Evolutionary conservation across 495 filamentous ascomycete genomes (phyloP).

Genomic region (Tuber melanosporum): DNA sequence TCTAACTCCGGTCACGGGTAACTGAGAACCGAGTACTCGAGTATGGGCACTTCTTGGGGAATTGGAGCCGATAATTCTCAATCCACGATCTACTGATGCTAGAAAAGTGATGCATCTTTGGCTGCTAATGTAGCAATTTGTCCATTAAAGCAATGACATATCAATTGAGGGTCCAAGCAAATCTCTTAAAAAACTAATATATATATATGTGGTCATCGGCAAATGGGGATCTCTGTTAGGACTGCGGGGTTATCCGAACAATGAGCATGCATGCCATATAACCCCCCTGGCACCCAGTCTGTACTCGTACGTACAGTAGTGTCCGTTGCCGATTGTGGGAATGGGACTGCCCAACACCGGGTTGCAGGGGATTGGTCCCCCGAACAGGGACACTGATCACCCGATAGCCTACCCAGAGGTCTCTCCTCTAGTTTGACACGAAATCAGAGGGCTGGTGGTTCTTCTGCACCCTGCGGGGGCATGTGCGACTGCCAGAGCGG

Average conservation of each 20-base stretch:
- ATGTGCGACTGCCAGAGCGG: background rate
- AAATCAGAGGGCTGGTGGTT: background rate
- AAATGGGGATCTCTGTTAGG: background rate
- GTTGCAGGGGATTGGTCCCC: background rate
- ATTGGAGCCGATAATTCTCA: background rate
- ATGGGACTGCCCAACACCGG: background rate
- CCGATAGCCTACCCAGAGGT: background rate
- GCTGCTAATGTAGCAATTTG: background rate
- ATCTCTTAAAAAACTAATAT: background rate
- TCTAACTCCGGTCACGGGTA: background rate
- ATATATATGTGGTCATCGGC: background rate
- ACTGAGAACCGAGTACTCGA: background rate
- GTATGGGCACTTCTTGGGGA: background rate
- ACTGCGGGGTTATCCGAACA: constrained; percentile 1
- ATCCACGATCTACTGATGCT: background rate
- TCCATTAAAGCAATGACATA: background rate
- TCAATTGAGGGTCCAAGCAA: constrained; percentile 2
- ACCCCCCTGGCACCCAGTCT: background rate
- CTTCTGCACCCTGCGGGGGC: background rate
- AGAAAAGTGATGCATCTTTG: background rate
- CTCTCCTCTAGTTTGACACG: background rate
- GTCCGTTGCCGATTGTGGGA: background rate
- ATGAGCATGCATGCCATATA: background rate
- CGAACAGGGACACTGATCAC: background rate
- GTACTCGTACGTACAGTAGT: background rate